Percentiles rank a stretch among this genome's conserved stretches.
Conservation (phyloP, 768 basidiomycete species). For the Amyloporia xantha region DNA sequence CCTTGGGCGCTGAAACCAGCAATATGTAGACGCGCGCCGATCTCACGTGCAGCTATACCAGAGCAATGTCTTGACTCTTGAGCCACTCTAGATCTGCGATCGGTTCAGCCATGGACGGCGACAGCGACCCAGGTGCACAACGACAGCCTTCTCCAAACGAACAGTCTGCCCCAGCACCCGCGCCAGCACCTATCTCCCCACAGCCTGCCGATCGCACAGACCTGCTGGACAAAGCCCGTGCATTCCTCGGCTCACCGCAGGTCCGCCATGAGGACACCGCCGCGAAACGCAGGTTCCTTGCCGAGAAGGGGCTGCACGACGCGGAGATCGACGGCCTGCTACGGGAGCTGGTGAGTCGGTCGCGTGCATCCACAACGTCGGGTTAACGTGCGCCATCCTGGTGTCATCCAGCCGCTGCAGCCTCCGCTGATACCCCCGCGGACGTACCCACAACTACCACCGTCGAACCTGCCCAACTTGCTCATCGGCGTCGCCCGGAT, state of each 20-base stretch:
- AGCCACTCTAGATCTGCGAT: too few species aligned
- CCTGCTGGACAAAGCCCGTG: conserved; percentile 43
- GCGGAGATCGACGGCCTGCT: conserved; percentile 54
- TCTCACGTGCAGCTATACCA: too few species aligned
- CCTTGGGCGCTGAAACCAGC: too few species aligned
- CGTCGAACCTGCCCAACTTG: conserved; percentile 62
- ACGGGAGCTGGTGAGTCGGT: conserved; percentile 42
- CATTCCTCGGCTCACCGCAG: conserved; percentile 63
- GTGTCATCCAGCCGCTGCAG: conserved; percentile 18
- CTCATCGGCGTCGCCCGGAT: conserved; percentile 56
- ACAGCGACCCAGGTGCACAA: not conserved
- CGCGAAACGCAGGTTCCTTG: conserved; percentile 58
- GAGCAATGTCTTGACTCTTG: too few species aligned
- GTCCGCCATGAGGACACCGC: conserved; percentile 47
- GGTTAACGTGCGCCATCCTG: not conserved
- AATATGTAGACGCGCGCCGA: too few species aligned
- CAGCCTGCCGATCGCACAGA: conserved; percentile 10
- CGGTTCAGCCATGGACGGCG: not conserved
- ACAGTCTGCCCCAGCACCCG: not conserved
- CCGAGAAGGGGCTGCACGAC: conserved; percentile 63
- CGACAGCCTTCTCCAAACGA: not conserved
- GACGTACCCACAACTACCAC: conserved; percentile 64
- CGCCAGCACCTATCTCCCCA: not conserved
- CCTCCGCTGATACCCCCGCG: conserved; percentile 58
- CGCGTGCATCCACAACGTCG: too few species aligned